Evolutionary conservation across 306 rosid species (phyloP).

Genomic region (Crataegus laevigata): DNA sequence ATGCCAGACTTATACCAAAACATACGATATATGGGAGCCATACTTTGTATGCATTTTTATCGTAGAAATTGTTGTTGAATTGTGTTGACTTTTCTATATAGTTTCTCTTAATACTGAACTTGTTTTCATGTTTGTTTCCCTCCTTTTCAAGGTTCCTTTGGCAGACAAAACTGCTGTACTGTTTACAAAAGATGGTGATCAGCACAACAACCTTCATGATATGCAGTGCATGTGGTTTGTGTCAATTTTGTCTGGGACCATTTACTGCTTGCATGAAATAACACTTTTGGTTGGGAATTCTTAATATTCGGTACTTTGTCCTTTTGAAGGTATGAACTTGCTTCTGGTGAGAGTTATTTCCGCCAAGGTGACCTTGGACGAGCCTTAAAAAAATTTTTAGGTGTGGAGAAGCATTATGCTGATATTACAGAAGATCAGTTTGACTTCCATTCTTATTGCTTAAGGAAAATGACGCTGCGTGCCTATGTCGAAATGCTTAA

Average conservation of each 20-base stretch:
- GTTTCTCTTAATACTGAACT: conserved; percentile 14
- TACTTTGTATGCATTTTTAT: background rate
- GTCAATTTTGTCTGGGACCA: conserved; percentile 16
- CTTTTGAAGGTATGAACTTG: conserved; percentile 81
- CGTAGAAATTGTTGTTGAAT: background rate
- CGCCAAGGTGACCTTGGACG: conserved; percentile 91
- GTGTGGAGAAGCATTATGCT: conserved; percentile 95
- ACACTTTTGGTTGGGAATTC: conserved; percentile 7
- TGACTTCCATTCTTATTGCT: conserved; percentile 97
- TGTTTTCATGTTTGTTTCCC: background rate
- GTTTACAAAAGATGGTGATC: conserved; percentile 98
- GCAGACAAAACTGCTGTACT: conserved; percentile 96
- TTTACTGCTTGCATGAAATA: conserved; percentile 6
- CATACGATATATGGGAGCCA: background rate
- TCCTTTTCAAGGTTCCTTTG: conserved; percentile 59
- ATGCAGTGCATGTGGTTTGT: conserved; percentile 99
- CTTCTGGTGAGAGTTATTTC: conserved; percentile 92
- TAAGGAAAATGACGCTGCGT: conserved; percentile 97
- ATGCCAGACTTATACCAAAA: background rate
- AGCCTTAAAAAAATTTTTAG: conserved; percentile 81
- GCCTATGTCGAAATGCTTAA: conserved; percentile 93
- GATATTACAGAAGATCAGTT: conserved; percentile 98
- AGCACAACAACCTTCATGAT: conserved; percentile 96
- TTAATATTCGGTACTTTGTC: conserved; percentile 13
- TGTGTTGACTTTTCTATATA: conserved; percentile 1